Conservation (phyloP, 371 early-diverging fungal species). For the Nematocida sp. region DNA sequence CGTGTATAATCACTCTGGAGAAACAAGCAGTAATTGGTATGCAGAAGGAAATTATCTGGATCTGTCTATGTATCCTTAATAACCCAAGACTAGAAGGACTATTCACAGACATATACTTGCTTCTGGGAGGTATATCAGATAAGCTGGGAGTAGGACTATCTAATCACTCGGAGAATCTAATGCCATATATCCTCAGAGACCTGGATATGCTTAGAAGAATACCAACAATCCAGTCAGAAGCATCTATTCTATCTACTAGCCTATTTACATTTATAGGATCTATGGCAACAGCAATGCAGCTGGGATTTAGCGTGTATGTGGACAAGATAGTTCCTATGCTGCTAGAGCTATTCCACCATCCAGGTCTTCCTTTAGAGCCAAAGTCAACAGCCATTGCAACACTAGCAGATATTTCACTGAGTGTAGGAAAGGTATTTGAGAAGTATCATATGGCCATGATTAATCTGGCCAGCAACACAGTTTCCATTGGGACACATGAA, state of each 20-base stretch:
- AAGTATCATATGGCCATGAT: conserved; percentile 68
- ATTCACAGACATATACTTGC: conserved; percentile 61
- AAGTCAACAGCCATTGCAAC: conserved; percentile 82
- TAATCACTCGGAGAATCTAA: conserved; percentile 28
- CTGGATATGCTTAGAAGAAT: neutral
- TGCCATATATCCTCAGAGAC: conserved; percentile 55
- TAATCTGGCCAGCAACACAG: neutral
- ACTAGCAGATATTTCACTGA: conserved; percentile 91
- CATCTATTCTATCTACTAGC: conserved; percentile 43
- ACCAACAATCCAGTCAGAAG: conserved; percentile 9
- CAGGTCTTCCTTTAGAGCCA: conserved; percentile 60
- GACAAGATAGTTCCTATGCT: conserved; percentile 48
- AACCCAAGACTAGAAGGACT: neutral
- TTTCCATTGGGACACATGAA: conserved; percentile 13
- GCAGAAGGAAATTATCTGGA: neutral
- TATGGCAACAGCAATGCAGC: conserved; percentile 52
- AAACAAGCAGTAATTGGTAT: conserved; percentile 1
- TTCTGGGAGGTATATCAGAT: conserved; percentile 39
- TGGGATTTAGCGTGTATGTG: conserved; percentile 53
- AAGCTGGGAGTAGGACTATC: conserved; percentile 36
- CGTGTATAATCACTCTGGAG: neutral
- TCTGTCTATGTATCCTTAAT: conserved; percentile 49
- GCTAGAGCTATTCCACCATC: conserved; percentile 39
- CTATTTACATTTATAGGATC: conserved; percentile 57
- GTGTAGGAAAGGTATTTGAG: conserved; percentile 77